Evolutionary conservation across 176 grass and related monocot genomes (phyloP), one percentile per base, ranked within the genome.

Genomic region (Areca catechu): DNA sequence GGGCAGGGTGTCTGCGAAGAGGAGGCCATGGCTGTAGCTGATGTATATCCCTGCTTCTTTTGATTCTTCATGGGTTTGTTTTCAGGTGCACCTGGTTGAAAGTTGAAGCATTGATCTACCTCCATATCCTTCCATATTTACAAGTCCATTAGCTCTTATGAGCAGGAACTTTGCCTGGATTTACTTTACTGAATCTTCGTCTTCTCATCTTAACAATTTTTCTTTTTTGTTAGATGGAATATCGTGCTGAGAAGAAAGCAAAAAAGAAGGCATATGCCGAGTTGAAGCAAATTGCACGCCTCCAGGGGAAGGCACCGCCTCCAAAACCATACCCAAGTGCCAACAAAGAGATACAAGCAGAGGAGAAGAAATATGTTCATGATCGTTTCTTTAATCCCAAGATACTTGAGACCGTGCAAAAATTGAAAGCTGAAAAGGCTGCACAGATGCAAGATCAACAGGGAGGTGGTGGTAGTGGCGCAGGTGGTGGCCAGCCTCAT

Each of bases 211-310:
- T 14, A 4, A 53, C 18, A 5, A 20, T 25, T 68, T 25, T 80
- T 19, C 9, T 75, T 78, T 71, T 70, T 68, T 16, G 5, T 24
- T 23, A 97, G 87, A 85, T 88, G 77, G 93, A 91, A 58, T 97
- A 91, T 61, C 29, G 21, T 19, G 55, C 20, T 51, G 78, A 91
- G 63, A 97, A 97, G 78, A 96, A 80, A 63, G 86, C 55, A 49
- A 90, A 88, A 62, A 96, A 82, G 68, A 77, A 85, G 62, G 86
- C 92, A 19, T 97, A 85, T 22, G 74, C 83, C 61, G 86, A 97
- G 19, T 57, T 91, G 61, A 91, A 88, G 61, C 56, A 72, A 74
- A 79, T 91, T 51, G 51, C 65, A 25, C 76, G 68, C 49, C 62
- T 66, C 3, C 83, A 74, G 58, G 83, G 86, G 51, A 97, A 75